These are phyloP conservation scores for Aspergillus latus DNA, from an alignment of 2,329 filamentous ascomycete genomes.

Conservation along the genomic window DNA sequence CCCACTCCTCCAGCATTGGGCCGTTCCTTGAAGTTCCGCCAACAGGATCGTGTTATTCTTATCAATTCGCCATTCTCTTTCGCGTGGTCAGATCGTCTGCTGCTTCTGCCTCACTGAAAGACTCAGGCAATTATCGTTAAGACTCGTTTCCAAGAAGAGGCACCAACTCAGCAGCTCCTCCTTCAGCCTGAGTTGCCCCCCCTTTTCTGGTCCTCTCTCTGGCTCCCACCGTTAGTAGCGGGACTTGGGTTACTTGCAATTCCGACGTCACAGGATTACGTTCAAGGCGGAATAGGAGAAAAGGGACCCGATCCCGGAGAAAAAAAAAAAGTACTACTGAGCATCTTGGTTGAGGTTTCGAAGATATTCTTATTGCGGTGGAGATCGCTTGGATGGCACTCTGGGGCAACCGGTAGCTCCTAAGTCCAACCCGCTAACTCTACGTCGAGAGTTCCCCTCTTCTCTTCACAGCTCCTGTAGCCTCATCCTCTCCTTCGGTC, in stretches of 20 bases:
- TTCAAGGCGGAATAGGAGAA: constrained; percentile 12
- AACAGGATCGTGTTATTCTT: constrained; percentile 28
- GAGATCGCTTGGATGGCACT: constrained; percentile 23
- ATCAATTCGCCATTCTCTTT: constrained; percentile 36
- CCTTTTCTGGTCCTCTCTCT: constrained; percentile 20
- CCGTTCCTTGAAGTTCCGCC: constrained; percentile 45
- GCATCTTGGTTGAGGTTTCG: constrained; percentile 11
- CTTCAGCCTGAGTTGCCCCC: constrained; percentile 14
- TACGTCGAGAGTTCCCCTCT: constrained; percentile 21
- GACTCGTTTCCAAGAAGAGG: constrained; percentile 12
- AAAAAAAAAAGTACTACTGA: background rate
- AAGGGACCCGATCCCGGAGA: background rate
- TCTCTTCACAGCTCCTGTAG: constrained; percentile 18
- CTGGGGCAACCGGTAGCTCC: constrained; percentile 24
- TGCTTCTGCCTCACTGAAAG: constrained; percentile 13
- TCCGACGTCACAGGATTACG: constrained; percentile 10
- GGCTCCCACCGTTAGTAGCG: constrained; percentile 15
- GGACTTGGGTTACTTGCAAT: constrained; percentile 13
- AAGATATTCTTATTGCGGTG: constrained; percentile 10
- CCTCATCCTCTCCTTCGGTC: constrained; percentile 24
- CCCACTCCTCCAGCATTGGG: constrained; percentile 35
- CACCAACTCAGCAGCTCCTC: constrained; percentile 17
- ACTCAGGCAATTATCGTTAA: constrained; percentile 6
- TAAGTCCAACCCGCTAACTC: constrained; percentile 23
- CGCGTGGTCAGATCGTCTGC: constrained; percentile 20